A percentile compares a stretch with the other conserved stretches of the same genome.
phyloP scores from a whole-genome alignment of 2,329 filamentous ascomycete species.

The Colletotrichum destructivum region DNA sequence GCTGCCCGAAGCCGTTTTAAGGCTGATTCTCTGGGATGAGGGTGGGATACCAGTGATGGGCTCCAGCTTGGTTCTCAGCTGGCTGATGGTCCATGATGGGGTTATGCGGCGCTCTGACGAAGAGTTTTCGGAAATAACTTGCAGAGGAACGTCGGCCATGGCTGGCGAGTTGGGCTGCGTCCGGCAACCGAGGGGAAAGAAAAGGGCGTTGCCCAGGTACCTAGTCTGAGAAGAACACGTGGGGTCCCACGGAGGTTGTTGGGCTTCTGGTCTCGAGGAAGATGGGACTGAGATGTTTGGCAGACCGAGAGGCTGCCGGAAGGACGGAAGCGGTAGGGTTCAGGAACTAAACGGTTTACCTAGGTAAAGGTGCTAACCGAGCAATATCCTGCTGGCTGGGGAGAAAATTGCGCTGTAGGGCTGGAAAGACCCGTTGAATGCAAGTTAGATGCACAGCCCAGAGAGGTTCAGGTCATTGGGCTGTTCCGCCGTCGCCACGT shows the following conservation, averaged over 20 bases:
- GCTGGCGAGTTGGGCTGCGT: constrained; percentile 48
- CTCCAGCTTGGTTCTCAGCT: constrained; percentile 90
- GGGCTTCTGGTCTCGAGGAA: constrained; percentile 16
- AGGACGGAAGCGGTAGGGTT: constrained; percentile 17
- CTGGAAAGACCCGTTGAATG: constrained; percentile 38
- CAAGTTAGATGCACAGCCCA: constrained; percentile 41
- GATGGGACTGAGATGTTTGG: constrained; percentile 13
- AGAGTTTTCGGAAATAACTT: constrained; percentile 82
- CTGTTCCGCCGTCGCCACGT: constrained; percentile 8
- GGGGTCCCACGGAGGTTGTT: constrained; percentile 33
- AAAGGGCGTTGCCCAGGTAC: neutral
- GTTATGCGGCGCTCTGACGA: constrained; percentile 92
- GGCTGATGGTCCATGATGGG: constrained; percentile 89
- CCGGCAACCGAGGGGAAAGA: constrained; percentile 10
- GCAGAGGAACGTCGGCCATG: constrained; percentile 82
- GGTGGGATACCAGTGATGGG: constrained; percentile 94
- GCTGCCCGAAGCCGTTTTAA: constrained; percentile 76
- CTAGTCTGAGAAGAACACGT: constrained; percentile 46
- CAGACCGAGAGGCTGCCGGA: constrained; percentile 5
- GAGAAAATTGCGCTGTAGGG: constrained; percentile 31
- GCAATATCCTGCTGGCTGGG: constrained; percentile 32
- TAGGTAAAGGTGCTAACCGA: constrained; percentile 23
- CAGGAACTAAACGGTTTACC: constrained; percentile 23
- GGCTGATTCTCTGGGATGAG: constrained; percentile 79
- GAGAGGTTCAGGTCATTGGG: constrained; percentile 29